These are phyloP conservation scores for Solanum arcanum DNA, from an alignment of 257 asterid genomes.

Conservation along the genomic window DNA sequence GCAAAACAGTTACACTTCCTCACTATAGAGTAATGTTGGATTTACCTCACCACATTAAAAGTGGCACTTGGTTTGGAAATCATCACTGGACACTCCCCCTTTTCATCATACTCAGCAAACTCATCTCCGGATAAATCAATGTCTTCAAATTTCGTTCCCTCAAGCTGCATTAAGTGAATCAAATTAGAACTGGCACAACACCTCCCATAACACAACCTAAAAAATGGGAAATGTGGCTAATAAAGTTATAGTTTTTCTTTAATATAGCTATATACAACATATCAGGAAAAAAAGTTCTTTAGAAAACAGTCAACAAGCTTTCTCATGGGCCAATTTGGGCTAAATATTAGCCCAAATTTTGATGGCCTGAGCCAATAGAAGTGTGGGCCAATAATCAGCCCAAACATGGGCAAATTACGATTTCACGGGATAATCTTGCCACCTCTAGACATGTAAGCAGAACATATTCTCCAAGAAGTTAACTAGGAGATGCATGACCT, in stretches of 20 bases:
- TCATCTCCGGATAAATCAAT: slow-evolving; percentile 76
- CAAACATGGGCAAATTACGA: neutral
- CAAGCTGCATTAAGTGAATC: slow-evolving; percentile 24
- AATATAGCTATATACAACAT: neutral
- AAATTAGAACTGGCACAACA: neutral
- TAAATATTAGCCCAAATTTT: neutral
- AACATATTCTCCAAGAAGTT: neutral
- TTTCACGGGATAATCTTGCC: neutral
- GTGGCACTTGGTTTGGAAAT: slow-evolving; percentile 61
- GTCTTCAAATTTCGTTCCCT: slow-evolving; percentile 57
- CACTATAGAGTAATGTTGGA: neutral
- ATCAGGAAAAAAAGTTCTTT: neutral
- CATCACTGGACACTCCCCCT: slow-evolving; percentile 88
- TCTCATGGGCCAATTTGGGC: neutral
- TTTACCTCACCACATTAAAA: slow-evolving; percentile 50
- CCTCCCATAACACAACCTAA: neutral
- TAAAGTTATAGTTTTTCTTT: neutral
- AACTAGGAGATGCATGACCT: neutral
- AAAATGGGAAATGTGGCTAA: neutral
- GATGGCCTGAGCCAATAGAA: neutral
- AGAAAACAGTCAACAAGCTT: neutral
- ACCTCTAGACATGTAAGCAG: neutral
- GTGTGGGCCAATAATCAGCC: neutral
- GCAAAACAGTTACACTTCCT: neutral
- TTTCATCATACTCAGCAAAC: slow-evolving; percentile 74